Conservation (phyloP, 441 rosid species). For the Populus hybrid region DNA sequence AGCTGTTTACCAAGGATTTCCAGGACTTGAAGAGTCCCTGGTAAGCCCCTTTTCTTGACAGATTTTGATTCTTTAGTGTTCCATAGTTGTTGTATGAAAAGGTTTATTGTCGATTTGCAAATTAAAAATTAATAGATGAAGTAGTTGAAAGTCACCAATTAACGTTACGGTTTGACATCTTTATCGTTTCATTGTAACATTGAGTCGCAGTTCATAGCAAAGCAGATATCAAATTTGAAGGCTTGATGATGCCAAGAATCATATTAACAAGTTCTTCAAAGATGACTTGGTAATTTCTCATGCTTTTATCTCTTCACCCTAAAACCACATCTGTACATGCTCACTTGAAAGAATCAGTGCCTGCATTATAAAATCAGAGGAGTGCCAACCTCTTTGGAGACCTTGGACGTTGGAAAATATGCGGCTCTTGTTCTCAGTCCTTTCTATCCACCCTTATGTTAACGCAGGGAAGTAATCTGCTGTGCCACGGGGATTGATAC, state of each 20-base stretch:
- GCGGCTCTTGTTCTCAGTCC: neutral
- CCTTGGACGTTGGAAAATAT: neutral
- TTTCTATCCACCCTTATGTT: neutral
- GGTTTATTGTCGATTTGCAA: neutral
- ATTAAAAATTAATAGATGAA: constrained; percentile 11
- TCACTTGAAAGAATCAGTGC: neutral
- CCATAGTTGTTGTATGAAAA: constrained; percentile 23
- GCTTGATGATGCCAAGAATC: neutral
- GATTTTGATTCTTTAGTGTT: constrained; percentile 34
- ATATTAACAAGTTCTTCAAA: neutral
- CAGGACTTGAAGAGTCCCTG: constrained; percentile 88
- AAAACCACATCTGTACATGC: neutral
- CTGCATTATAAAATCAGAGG: neutral
- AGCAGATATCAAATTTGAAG: neutral
- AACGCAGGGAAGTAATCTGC: neutral
- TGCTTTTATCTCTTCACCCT: neutral
- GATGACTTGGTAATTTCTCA: neutral
- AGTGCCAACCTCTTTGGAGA: neutral
- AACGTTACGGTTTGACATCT: neutral
- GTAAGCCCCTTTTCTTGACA: constrained; percentile 50
- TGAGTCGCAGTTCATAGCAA: neutral
- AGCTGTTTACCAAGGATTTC: constrained; percentile 68
- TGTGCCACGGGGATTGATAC: neutral
- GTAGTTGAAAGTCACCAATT: neutral
- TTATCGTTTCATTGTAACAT: constrained; percentile 5